phyloP scores from a whole-genome alignment of 1,139 yeast genomes.

The Taphrina betulina region DNA sequence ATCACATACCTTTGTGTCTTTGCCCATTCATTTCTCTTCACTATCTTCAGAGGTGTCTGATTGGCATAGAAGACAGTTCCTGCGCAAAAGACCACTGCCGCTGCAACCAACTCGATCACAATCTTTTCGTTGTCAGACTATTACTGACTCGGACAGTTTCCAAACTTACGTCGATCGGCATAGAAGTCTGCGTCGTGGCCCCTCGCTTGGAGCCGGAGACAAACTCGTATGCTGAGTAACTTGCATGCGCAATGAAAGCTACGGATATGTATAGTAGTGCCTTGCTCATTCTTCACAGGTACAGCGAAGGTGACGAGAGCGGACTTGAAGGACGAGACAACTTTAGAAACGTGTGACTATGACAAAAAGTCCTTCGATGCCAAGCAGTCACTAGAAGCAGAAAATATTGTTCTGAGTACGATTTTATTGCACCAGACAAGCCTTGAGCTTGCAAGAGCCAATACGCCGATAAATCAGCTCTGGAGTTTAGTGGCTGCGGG shows the following conservation, averaged over 20 bases:
- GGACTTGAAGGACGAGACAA: too few species aligned
- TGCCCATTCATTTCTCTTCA: slow-evolving; percentile 20
- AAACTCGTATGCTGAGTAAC: slow-evolving; percentile 23
- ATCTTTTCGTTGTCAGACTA: neutral
- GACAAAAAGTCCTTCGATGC: too few species aligned
- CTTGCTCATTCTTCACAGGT: slow-evolving; percentile 15
- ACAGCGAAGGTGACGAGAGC: too few species aligned
- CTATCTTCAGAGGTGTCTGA: slow-evolving; percentile 23
- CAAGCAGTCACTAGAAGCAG: too few species aligned
- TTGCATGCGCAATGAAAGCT: slow-evolving; percentile 26
- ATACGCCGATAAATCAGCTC: too few species aligned
- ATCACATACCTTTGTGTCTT: slow-evolving; percentile 19
- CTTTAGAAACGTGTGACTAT: too few species aligned
- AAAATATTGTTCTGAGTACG: too few species aligned
- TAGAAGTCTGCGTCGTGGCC: slow-evolving; percentile 1
- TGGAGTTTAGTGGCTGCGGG: too few species aligned
- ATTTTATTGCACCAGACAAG: too few species aligned
- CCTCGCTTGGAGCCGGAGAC: slow-evolving; percentile 19
- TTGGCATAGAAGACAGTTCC: slow-evolving; percentile 10
- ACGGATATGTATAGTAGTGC: slow-evolving; percentile 3
- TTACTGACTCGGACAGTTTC: neutral
- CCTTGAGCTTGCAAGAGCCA: too few species aligned
- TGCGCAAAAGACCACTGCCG: slow-evolving; percentile 1
- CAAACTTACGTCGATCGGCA: slow-evolving; percentile 19
- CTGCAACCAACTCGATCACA: slow-evolving; percentile 17